Percentiles rank a stretch among this genome's conserved stretches.
phyloP scores from a whole-genome alignment of 495 filamentous ascomycete species.

The Talaromyces liani region DNA sequence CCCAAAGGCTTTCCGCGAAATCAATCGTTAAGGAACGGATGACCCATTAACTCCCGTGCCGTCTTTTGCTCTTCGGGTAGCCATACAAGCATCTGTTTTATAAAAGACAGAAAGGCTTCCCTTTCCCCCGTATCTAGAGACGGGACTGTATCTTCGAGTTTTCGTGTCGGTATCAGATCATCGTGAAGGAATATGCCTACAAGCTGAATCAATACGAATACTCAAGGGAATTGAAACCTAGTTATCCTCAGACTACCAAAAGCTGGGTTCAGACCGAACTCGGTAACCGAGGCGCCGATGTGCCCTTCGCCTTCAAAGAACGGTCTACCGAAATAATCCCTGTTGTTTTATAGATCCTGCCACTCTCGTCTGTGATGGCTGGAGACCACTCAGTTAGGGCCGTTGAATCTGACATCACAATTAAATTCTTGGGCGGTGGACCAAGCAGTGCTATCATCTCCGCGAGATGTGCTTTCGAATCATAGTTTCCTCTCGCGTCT shows the following conservation, averaged over 20 bases:
- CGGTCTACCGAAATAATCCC: conserved; percentile 5
- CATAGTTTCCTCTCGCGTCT: conserved; percentile 13
- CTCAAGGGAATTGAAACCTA: background rate
- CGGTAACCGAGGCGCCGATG: conserved; percentile 31
- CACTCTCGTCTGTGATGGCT: conserved; percentile 7
- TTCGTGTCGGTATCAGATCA: conserved; percentile 11
- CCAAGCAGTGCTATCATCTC: conserved; percentile 23
- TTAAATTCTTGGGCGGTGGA: conserved; percentile 19
- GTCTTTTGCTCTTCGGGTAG: conserved; percentile 35
- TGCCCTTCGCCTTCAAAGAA: conserved; percentile 18
- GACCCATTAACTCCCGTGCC: conserved; percentile 30
- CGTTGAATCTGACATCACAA: conserved; percentile 9
- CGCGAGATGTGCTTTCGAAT: conserved; percentile 20
- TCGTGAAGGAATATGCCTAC: conserved; percentile 15
- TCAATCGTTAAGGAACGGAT: conserved; percentile 7
- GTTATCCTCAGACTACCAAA: conserved; percentile 4
- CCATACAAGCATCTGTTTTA: conserved; percentile 43
- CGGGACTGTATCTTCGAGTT: conserved; percentile 21
- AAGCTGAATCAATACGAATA: background rate
- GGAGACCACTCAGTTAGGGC: conserved; percentile 1
- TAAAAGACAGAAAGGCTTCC: conserved; percentile 30
- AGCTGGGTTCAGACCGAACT: conserved; percentile 41
- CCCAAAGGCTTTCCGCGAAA: background rate
- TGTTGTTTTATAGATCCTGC: conserved; percentile 12
- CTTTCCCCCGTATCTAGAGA: conserved; percentile 31